A percentile compares a stretch with the other conserved stretches of the same genome.
These are phyloP conservation scores for Colletotrichum sp. DNA, from an alignment of 2,329 filamentous ascomycete species.

Conservation along the genomic window DNA sequence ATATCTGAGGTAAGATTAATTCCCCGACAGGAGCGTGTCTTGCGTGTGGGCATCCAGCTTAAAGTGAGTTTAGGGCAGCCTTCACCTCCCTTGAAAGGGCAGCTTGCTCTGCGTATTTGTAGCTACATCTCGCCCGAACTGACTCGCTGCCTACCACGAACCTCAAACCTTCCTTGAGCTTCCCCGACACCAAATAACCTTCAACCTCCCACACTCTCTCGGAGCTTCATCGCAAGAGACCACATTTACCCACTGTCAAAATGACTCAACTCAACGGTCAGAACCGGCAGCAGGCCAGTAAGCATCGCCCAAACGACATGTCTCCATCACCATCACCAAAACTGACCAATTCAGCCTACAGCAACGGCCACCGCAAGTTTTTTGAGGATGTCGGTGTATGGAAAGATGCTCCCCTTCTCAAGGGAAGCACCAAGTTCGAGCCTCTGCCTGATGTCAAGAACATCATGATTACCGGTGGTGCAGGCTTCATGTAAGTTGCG, in stretches of 20 bases:
- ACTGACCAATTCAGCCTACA: conserved; percentile 22
- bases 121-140: conserved; percentile 14
- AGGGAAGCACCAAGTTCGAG: conserved; percentile 72
- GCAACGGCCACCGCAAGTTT: conserved; percentile 42
- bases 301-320: not conserved
- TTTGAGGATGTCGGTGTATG: conserved; percentile 69
- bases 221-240: not conserved
- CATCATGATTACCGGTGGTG: conserved; percentile 84
- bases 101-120: conserved; percentile 8
- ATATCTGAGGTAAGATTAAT: conserved; percentile 19
- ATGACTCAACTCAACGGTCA: conserved; percentile 14
- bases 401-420: conserved; percentile 74
- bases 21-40: conserved; percentile 1
- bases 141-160: conserved; percentile 1
- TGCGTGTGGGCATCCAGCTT: conserved; percentile 4
- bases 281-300: conserved; percentile 5
- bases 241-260: not conserved
- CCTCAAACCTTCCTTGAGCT: conserved; percentile 2
- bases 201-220: not conserved
- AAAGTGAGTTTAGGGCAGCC: conserved; percentile 1
- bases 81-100: conserved; percentile 12
- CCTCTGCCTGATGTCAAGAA: conserved; percentile 74
- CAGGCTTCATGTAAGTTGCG: conserved; percentile 78
- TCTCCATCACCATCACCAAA: not conserved
- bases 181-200: not conserved